These are phyloP conservation scores for Chrysoporthe austroafricana DNA, from an alignment of 2,329 filamentous ascomycete genomes.

Conservation along the genomic window DNA sequence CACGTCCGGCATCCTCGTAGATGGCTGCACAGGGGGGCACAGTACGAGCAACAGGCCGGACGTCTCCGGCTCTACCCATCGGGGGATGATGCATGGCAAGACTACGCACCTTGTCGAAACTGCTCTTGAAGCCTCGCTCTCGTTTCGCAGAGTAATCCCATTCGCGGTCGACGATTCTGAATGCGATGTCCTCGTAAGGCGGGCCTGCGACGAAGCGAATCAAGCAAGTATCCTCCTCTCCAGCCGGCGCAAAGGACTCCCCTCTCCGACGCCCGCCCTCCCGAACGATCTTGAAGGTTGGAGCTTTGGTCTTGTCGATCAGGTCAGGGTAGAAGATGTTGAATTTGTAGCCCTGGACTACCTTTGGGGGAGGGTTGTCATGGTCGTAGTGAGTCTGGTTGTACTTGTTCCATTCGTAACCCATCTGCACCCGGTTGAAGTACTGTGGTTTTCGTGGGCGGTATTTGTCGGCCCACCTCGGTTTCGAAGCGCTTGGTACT, in stretches of 20 bases:
- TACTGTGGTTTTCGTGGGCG: constrained; percentile 90
- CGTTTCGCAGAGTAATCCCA: constrained; percentile 98
- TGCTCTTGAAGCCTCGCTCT: constrained; percentile 93
- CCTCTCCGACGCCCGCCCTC: constrained; percentile 88
- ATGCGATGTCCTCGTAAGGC: constrained; percentile 95
- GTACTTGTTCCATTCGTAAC: constrained; percentile 99
- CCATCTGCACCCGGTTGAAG: constrained; percentile 98
- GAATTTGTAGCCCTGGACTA: constrained; percentile 99
- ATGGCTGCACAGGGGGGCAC: constrained; percentile 12
- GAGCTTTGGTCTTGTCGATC: constrained; percentile 91
- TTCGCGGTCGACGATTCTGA: constrained; percentile 96
- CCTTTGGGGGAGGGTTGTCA: constrained; percentile 95
- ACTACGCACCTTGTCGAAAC: constrained; percentile 86
- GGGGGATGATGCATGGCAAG: constrained; percentile 21
- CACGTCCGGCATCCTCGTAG: not conserved
- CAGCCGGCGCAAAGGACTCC: constrained; percentile 89
- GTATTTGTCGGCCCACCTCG: constrained; percentile 83
- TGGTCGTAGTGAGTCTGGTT: constrained; percentile 99
- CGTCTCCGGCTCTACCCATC: constrained; percentile 14
- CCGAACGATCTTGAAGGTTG: constrained; percentile 93
- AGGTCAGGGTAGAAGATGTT: constrained; percentile 99
- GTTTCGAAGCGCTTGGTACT: constrained; percentile 65
- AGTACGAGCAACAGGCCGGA: constrained; percentile 25
- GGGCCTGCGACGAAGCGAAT: constrained; percentile 95
- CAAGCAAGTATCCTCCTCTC: constrained; percentile 95